These are phyloP conservation scores for Edaphochlamys debaryana DNA, from an alignment of 139 green algal species.

Conservation along the genomic window DNA sequence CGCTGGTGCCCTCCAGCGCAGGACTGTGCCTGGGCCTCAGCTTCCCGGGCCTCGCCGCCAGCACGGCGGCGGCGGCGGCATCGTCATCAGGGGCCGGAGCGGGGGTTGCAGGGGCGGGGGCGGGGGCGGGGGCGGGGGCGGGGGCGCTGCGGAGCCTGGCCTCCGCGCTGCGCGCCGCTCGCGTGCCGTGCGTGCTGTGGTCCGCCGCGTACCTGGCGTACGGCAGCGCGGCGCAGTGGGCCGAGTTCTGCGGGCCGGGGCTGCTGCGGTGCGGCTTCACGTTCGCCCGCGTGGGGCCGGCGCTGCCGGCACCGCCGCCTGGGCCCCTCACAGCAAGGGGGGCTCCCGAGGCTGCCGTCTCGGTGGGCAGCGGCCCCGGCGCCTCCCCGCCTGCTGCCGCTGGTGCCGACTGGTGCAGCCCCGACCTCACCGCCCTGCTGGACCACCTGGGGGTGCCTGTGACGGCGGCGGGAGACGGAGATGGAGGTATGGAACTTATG, in stretches of 20 bases:
- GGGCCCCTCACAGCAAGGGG: no score
- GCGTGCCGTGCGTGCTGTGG: conserved; percentile 29
- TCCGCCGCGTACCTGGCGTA: conserved; percentile 17
- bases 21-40: conserved; percentile 38
- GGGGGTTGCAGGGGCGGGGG: no score
- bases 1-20: background rate
- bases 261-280: conserved; percentile 38
- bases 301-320: no score
- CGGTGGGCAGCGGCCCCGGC: no score
- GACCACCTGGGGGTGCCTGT: background rate
- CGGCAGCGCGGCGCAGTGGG: conserved; percentile 27
- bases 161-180: no score
- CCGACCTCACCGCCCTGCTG: conserved; percentile 16
- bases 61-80: background rate
- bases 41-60: background rate
- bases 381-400: background rate
- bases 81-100: no score
- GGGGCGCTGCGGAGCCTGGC: no score
- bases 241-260: conserved; percentile 17
- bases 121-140: conserved; percentile 12
- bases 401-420: background rate
- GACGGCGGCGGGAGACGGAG: background rate
- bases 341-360: no score
- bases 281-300: background rate
- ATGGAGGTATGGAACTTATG: no score